Base-by-base conservation (phyloP, 2,329 filamentous ascomycete species). In the Phialophora macrospora region DNA sequence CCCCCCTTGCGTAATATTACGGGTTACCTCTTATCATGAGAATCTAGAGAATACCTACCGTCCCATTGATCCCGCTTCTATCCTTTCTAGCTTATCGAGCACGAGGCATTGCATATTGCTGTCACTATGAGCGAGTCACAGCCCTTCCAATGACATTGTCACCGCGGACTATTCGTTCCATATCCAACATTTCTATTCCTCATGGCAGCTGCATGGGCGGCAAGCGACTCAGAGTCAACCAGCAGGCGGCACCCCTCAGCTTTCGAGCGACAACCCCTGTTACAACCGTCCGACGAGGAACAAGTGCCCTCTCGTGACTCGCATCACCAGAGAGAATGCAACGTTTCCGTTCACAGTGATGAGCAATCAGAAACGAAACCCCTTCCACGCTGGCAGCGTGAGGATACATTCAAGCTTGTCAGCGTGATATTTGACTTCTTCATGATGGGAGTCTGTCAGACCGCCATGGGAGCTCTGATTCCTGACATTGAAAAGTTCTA, bases 401-500 rank as follows among this genome's bases (percentile, higher is more conserved):
- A 57, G 55, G 55, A 57, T 4, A 57, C 28, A n/a, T 57, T 63
- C 60, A 65, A 61, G 48, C 32, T 62, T 30, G 14, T 49, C 46
- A 51, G 46, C 28, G 52, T 61, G 24, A 56, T 64, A 30, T 56
- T 65, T 26, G 52, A 54, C 44, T 65, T 54, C 30, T 64, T 41
- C 55, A 32, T 22, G n/a, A 30, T 59, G 17, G 65, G 62, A 11
- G 48, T 64, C 12, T 24, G 24, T 55, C 52, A 59, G n/a, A 63
- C 54, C 11, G 44, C 64, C 9, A 34, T 64, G 14, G 64, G 64
- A 12, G 61, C 44, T 49, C 20, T 77, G 54, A 75, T 80, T 0
- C 75, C 75, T 0, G 72, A 77, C 2, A 74, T 81, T 3, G 76
- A 78, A 28, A 62, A 63, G 0, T 73, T 80, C 62, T 83, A 83